Evolutionary conservation across 2,329 filamentous ascomycete species (phyloP).

Genomic region (Penicillium sp.): DNA sequence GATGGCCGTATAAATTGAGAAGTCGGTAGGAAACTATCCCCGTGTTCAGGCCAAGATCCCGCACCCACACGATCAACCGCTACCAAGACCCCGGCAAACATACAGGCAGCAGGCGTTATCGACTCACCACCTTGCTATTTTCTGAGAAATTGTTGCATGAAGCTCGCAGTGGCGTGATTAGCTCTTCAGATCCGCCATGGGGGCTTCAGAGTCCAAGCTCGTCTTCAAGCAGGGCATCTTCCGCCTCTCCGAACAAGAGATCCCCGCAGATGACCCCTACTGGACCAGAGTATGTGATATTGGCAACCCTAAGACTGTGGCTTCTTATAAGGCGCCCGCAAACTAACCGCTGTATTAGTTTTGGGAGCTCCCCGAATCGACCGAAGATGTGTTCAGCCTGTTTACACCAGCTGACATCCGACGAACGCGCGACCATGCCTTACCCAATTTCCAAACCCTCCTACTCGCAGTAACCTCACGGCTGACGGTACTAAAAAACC

Average conservation of each 20-base stretch:
- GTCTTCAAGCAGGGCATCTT: conserved; percentile 99
- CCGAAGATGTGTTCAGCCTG: conserved; percentile 94
- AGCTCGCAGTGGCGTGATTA: conserved; percentile 25
- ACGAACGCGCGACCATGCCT: conserved; percentile 78
- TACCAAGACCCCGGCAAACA: conserved; percentile 5
- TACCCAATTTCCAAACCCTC: conserved; percentile 88
- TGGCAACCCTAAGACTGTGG: neutral
- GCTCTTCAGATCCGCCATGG: conserved; percentile 62
- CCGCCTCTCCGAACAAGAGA: conserved; percentile 85
- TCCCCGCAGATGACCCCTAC: conserved; percentile 84
- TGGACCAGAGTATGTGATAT: conserved; percentile 76
- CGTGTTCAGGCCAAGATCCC: conserved; percentile 19
- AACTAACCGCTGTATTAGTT: conserved; percentile 61
- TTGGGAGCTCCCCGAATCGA: conserved; percentile 94
- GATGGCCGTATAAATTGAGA: neutral
- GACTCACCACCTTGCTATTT: neutral
- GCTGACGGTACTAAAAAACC: conserved; percentile 78
- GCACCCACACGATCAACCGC: conserved; percentile 15
- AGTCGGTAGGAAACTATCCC: neutral
- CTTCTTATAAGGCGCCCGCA: neutral
- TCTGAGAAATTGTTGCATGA: conserved; percentile 26
- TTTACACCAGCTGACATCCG: conserved; percentile 89
- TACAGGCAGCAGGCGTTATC: conserved; percentile 3
- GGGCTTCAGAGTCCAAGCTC: conserved; percentile 97
- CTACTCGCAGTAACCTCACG: conserved; percentile 81